These are phyloP conservation scores for Amoeboaphelidium protococcarum DNA, from an alignment of 371 early-diverging fungal species.

Conservation along the genomic window DNA sequence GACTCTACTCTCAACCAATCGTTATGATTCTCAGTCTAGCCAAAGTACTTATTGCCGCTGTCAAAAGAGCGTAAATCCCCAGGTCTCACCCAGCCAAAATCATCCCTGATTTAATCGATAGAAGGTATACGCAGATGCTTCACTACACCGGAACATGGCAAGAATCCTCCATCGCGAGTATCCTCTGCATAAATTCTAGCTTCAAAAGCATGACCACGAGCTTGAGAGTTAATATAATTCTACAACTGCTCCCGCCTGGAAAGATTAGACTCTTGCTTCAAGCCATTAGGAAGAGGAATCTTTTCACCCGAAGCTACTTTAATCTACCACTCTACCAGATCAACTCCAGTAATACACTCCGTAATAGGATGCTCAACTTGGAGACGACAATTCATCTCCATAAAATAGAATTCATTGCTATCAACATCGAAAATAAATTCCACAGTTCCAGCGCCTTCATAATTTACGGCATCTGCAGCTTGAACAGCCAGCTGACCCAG, in stretches of 20 bases:
- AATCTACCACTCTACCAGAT: slow-evolving; percentile 65
- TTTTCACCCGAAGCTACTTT: slow-evolving; percentile 26
- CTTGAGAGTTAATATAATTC: slow-evolving; percentile 17
- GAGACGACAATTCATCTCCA: slow-evolving; percentile 56
- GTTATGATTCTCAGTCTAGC: slow-evolving; percentile 17
- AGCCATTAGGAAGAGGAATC: background rate
- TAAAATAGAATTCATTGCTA: slow-evolving; percentile 41
- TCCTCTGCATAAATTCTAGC: slow-evolving; percentile 23
- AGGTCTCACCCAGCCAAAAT: too few species aligned
- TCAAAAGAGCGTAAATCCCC: slow-evolving; percentile 2
- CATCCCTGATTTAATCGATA: too few species aligned
- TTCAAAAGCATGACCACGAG: slow-evolving; percentile 79
- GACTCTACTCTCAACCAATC: background rate
- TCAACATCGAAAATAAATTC: slow-evolving; percentile 19
- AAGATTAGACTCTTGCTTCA: slow-evolving; percentile 4
- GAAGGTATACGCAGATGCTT: background rate
- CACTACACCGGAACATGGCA: slow-evolving; percentile 6
- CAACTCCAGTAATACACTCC: slow-evolving; percentile 69
- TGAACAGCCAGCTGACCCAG: slow-evolving; percentile 5
- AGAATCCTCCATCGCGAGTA: slow-evolving; percentile 4
- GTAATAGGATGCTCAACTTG: slow-evolving; percentile 92
- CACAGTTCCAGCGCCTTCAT: slow-evolving; percentile 15
- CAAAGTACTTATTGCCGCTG: slow-evolving; percentile 22
- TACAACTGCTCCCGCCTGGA: slow-evolving; percentile 9
- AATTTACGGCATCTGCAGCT: slow-evolving; percentile 19